A percentile compares a stretch with the other conserved stretches of the same genome.
phyloP scores from a whole-genome alignment of 2,329 filamentous ascomycete species.

The Phialocephala subalpina region DNA sequence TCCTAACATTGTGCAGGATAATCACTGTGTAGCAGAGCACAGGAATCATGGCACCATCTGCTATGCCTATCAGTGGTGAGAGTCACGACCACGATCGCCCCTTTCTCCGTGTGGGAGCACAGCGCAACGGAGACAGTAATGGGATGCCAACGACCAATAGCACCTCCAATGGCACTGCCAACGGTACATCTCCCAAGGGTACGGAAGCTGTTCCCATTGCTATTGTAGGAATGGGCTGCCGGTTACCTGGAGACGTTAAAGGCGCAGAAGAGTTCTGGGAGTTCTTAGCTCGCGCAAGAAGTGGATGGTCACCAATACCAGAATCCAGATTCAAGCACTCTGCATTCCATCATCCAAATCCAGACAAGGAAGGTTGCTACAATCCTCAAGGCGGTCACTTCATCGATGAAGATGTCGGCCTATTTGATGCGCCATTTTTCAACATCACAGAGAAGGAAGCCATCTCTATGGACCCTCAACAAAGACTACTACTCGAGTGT shows the following conservation, averaged over 20 bases:
- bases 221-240: conserved; percentile 48
- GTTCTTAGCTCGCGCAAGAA: conserved; percentile 46
- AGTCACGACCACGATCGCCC: conserved; percentile 3
- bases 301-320: conserved; percentile 45
- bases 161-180: neutral
- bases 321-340: conserved; percentile 55
- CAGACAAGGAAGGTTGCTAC: conserved; percentile 38
- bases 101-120: neutral
- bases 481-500: conserved; percentile 38
- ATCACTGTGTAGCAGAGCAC: conserved; percentile 5
- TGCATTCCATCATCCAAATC: conserved; percentile 61
- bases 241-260: conserved; percentile 47
- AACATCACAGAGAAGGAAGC: conserved; percentile 39
- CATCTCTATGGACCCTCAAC: conserved; percentile 44
- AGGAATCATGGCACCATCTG: conserved; percentile 26
- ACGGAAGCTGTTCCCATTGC: conserved; percentile 41
- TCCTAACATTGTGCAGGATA: neutral
- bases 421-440: conserved; percentile 43
- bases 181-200: neutral
- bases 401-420: conserved; percentile 35
- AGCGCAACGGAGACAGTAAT: conserved; percentile 9
- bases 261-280: conserved; percentile 50
- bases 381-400: conserved; percentile 39
- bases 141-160: neutral
- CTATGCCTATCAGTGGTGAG: conserved; percentile 20